A percentile compares a stretch with the other conserved stretches of the same genome.
These are phyloP conservation scores for Trametes sanguinea DNA, from an alignment of 768 basidiomycete species.

Conservation along the genomic window DNA sequence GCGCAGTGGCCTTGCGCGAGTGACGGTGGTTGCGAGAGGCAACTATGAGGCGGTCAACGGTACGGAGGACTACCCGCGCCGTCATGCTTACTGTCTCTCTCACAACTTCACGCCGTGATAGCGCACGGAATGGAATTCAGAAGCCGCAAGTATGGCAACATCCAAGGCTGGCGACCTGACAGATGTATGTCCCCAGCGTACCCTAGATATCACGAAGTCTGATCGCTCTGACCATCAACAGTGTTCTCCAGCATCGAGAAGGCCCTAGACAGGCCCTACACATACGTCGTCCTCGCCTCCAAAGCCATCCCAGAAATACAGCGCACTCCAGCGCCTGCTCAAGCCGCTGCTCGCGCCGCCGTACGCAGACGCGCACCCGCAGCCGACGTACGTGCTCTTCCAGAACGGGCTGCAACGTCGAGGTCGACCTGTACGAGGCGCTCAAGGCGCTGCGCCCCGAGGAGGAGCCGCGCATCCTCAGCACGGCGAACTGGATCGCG, in stretches of 20 bases:
- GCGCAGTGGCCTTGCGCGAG: conserved; percentile 56
- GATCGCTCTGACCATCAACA: no score
- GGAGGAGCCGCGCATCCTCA: conserved; percentile 52
- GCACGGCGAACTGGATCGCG: conserved; percentile 55
- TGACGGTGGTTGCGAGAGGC: conserved; percentile 74
- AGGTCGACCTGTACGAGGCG: conserved; percentile 62
- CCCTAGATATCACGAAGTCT: conserved; percentile 25
- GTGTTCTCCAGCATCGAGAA: conserved; percentile 60
- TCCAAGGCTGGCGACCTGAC: conserved; percentile 63
- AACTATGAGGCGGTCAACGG: conserved; percentile 61
- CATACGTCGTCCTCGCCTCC: conserved; percentile 66
- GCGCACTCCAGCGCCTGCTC: conserved; percentile 57
- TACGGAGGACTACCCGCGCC: conserved; percentile 21
- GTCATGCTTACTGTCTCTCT: no score
- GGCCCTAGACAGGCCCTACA: conserved; percentile 61
- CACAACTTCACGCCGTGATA: conserved; percentile 23
- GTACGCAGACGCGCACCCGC: conserved; percentile 47
- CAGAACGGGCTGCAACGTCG: conserved; percentile 78
- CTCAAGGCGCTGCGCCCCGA: conserved; percentile 42
- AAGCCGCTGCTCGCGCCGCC: conserved; percentile 52
- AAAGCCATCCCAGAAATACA: conserved; percentile 71
- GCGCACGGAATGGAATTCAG: conserved; percentile 56
- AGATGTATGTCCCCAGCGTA: conserved; percentile 44
- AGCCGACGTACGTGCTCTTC: conserved; percentile 61
- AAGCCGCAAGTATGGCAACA: conserved; percentile 60